Evolutionary conservation across 1,139 yeast genomes (phyloP).

Genomic region (Yamadazyma kanchanaburiensis): DNA sequence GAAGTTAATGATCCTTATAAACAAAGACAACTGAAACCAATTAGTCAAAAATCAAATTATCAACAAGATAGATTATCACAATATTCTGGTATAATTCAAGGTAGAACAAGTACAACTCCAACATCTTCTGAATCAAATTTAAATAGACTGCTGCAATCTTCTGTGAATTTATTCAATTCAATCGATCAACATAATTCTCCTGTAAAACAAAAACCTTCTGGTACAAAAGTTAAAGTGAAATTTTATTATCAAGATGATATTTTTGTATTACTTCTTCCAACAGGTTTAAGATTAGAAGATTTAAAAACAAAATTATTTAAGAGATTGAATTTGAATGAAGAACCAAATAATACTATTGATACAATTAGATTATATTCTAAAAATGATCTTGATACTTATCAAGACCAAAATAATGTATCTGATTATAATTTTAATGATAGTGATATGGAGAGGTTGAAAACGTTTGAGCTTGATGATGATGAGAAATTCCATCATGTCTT

Average conservation of each 20-base stretch:
- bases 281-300: slow-evolving; percentile 56
- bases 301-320: slow-evolving; percentile 63
- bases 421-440: slow-evolving; percentile 21
- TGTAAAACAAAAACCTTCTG: slow-evolving; percentile 6
- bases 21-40: slow-evolving; percentile 35
- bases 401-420: slow-evolving; percentile 26
- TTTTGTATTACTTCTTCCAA: slow-evolving; percentile 77
- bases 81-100: slow-evolving; percentile 29
- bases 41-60: slow-evolving; percentile 38
- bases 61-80: slow-evolving; percentile 44
- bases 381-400: slow-evolving; percentile 41
- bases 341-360: slow-evolving; percentile 10
- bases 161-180: slow-evolving; percentile 10
- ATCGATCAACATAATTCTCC: slow-evolving; percentile 3
- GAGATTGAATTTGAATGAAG: slow-evolving; percentile 40
- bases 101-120: slow-evolving; percentile 23
- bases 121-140: slow-evolving; percentile 24
- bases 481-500: slow-evolving; percentile 39
- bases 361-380: slow-evolving; percentile 33
- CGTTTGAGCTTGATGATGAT: slow-evolving; percentile 40
- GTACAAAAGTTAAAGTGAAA: slow-evolving; percentile 60
- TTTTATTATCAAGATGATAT: slow-evolving; percentile 88
- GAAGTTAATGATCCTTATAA: slow-evolving; percentile 24
- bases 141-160: slow-evolving; percentile 13
- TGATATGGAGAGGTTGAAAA: slow-evolving; percentile 21